Evolutionary conservation across 257 asterid genomes (phyloP), one percentile per base, ranked within the genome.

Genomic region (Parsonsia alboflavescens): DNA sequence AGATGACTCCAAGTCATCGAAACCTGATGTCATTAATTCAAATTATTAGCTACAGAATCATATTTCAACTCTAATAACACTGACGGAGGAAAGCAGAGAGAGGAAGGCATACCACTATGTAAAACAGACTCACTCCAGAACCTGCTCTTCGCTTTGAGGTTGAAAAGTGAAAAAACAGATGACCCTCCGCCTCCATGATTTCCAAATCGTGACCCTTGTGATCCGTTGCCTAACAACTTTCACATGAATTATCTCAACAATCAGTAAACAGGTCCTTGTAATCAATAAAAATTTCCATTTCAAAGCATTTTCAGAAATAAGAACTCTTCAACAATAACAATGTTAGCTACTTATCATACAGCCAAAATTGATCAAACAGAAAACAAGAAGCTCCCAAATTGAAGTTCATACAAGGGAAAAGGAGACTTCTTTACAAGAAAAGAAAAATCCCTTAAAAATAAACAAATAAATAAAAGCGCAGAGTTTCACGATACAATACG

Each of bases 101-200:
- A 73, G 39, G 53, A 16, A 72, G 7, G 75, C 84, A 67, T 84
- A 94, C 99, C 99, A 57, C 82, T 84, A 42, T 86, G 98, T 59
- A 94, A 82, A 75, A 94, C 99, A 33, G 98, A 88, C 83, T 94
- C 99, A 49, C 89, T 92, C 99, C 99, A 94, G 85, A 92, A 92
- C 53, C 86, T 88, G 82, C 99, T 94, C 90, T 88, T 94, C 85
- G 87, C 92, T 89, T 81, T 90, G 79, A 94, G 93, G 82, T 95
- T 95, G 79, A 95, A 95, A 88, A 95, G 78, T 0, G 99, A 95
- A 82, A 95, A 92, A 54, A 92, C 96, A 0, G 98, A 83, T 36
- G 91, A 84, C 68, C 82, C 87, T 77, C 93, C 85, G 22, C 90
- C 80, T 82, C 86, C 90, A 63, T 86, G 84, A 70, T 71, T 88